Evolutionary conservation across 176 grass and related monocot species (phyloP).

Genomic region (Saccharum spontaneum): DNA sequence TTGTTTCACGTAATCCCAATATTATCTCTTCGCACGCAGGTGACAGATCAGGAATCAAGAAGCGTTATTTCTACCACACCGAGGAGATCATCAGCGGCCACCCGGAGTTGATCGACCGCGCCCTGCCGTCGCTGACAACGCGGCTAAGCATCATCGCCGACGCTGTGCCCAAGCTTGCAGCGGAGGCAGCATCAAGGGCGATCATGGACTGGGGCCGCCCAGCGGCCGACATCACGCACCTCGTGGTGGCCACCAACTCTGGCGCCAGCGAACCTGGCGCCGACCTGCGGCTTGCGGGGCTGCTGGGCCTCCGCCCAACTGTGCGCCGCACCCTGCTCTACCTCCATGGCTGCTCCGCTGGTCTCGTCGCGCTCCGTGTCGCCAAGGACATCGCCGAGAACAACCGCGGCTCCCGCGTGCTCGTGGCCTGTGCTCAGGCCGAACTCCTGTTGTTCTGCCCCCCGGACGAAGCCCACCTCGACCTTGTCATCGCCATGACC

Average conservation of each 20-base stretch:
- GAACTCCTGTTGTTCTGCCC: background rate
- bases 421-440: conserved; percentile 24
- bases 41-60: conserved; percentile 26
- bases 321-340: conserved; percentile 16
- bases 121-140: conserved; percentile 23
- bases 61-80: conserved; percentile 35
- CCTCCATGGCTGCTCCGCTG: conserved; percentile 35
- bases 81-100: conserved; percentile 23
- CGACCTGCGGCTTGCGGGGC: conserved; percentile 28
- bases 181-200: conserved; percentile 30
- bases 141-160: conserved; percentile 2
- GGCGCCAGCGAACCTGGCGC: conserved; percentile 33
- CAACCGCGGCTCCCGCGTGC: conserved; percentile 45
- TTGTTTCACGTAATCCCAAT: background rate
- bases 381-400: conserved; percentile 64
- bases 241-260: conserved; percentile 33
- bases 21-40: background rate
- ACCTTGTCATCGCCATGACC: conserved; percentile 10
- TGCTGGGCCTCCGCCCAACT: conserved; percentile 37
- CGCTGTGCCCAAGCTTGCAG: conserved; percentile 31
- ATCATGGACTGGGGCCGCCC: conserved; percentile 51
- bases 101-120: conserved; percentile 5
- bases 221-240: conserved; percentile 35
- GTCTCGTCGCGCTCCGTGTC: conserved; percentile 32
- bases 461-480: background rate